A percentile compares a stretch with the other conserved stretches of the same genome.
phyloP scores from a whole-genome alignment of 768 basidiomycete species.

The Tricholoma saponaceum region DNA sequence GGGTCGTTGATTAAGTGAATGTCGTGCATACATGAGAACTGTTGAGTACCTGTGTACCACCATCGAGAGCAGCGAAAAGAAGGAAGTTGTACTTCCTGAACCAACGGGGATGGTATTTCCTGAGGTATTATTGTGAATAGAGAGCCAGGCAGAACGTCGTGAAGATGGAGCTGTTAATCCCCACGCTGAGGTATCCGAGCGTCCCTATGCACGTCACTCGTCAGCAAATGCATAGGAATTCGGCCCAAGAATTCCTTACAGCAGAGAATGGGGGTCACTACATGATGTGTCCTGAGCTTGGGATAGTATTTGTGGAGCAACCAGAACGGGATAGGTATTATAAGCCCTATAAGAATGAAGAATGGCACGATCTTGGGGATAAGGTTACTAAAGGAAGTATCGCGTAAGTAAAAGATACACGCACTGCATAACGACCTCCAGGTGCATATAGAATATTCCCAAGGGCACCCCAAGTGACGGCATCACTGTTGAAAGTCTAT shows the following conservation, averaged over 20 bases:
- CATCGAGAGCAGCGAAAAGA: slow-evolving; percentile 47
- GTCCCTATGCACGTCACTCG: slow-evolving; percentile 23
- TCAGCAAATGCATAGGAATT: background rate
- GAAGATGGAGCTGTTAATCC: slow-evolving; percentile 54
- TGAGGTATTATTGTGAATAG: slow-evolving; percentile 44
- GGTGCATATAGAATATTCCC: slow-evolving; percentile 44
- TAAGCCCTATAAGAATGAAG: slow-evolving; percentile 44
- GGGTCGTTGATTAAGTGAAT: slow-evolving; percentile 1
- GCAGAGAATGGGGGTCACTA: slow-evolving; percentile 48
- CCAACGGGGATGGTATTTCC: slow-evolving; percentile 38
- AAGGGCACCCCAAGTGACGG: slow-evolving; percentile 57
- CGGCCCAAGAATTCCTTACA: slow-evolving; percentile 17
- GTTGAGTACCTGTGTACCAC: slow-evolving; percentile 29
- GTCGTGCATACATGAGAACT: background rate
- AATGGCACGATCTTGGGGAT: slow-evolving; percentile 38
- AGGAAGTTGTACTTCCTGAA: slow-evolving; percentile 51
- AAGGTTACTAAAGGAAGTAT: no score
- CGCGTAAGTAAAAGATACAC: background rate
- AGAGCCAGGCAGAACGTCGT: slow-evolving; percentile 40
- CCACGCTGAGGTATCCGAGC: slow-evolving; percentile 47
- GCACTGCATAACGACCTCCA: slow-evolving; percentile 41
- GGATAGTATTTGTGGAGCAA: slow-evolving; percentile 45
- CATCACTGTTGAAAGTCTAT: slow-evolving; percentile 40
- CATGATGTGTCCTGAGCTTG: slow-evolving; percentile 39
- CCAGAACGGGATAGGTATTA: slow-evolving; percentile 54